Percentiles rank a stretch among this genome's conserved stretches.
These are phyloP conservation scores for Dryadomyces sulphureus DNA, from an alignment of 2,329 filamentous ascomycete genomes.

Conservation along the genomic window DNA sequence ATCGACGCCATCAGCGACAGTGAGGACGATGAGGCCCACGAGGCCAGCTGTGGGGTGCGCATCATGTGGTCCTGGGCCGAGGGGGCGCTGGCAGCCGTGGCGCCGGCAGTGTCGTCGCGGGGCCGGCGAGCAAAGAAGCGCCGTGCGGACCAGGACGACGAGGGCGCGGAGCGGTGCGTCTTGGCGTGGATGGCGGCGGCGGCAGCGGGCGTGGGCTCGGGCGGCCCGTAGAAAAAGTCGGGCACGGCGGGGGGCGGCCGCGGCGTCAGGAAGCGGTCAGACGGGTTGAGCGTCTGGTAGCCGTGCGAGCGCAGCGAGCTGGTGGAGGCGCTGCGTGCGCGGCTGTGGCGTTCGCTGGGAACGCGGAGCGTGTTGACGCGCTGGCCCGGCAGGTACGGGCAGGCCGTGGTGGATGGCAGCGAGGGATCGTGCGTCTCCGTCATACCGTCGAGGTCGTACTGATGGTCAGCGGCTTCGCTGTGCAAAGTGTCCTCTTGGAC, in stretches of 20 bases:
- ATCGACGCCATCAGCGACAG: background rate
- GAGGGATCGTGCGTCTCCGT: slow-evolving; percentile 61
- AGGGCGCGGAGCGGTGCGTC: background rate
- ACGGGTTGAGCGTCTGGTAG: slow-evolving; percentile 62
- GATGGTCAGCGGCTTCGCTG: slow-evolving; percentile 29
- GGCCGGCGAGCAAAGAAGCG: slow-evolving; percentile 8
- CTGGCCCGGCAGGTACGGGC: slow-evolving; percentile 79
- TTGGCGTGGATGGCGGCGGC: background rate
- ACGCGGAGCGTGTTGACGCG: slow-evolving; percentile 72
- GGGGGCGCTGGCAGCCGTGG: background rate
- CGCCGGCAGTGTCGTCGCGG: background rate
- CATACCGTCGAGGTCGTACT: slow-evolving; percentile 75
- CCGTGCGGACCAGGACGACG: background rate
- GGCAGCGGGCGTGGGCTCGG: slow-evolving; percentile 9
- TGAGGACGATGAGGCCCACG: slow-evolving; percentile 5
- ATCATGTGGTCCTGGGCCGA: background rate
- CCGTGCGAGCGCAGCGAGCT: slow-evolving; percentile 43
- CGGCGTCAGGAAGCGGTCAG: slow-evolving; percentile 60
- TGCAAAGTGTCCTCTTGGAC: slow-evolving; percentile 19
- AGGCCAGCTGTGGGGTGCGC: slow-evolving; percentile 10
- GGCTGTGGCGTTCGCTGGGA: slow-evolving; percentile 50
- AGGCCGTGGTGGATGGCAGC: slow-evolving; percentile 60
- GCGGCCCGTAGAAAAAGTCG: slow-evolving; percentile 14
- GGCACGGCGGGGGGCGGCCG: slow-evolving; percentile 36
- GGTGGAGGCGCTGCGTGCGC: slow-evolving; percentile 50